These are phyloP conservation scores for Paxillus rubicundulus DNA, from an alignment of 768 basidiomycete species.

Conservation along the genomic window DNA sequence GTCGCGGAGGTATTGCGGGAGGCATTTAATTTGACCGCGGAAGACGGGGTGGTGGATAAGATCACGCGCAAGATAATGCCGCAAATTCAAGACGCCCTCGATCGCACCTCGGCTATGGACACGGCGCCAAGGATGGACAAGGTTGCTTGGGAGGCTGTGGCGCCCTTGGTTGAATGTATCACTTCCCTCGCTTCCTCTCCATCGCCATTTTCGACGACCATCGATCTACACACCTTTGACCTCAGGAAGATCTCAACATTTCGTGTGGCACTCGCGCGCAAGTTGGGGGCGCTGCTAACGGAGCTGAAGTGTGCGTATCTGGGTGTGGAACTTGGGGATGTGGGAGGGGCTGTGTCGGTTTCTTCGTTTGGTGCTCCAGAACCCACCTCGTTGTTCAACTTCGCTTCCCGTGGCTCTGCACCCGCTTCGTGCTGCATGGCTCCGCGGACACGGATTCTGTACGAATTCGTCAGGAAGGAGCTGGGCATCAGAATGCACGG, in stretches of 20 bases:
- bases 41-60: slow-evolving; percentile 10
- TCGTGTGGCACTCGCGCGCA: slow-evolving; percentile 15
- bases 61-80: slow-evolving; percentile 32
- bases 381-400: slow-evolving; percentile 37
- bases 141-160: slow-evolving; percentile 60
- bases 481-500: slow-evolving; percentile 84
- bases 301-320: slow-evolving; percentile 31
- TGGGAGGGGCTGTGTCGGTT: slow-evolving; percentile 9
- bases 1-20: slow-evolving; percentile 17
- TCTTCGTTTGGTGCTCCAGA: slow-evolving; percentile 9
- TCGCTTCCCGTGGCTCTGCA: slow-evolving; percentile 50
- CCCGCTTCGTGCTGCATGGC: slow-evolving; percentile 65
- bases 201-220: background rate
- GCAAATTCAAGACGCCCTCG: slow-evolving; percentile 51
- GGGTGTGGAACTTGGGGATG: slow-evolving; percentile 20
- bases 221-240: slow-evolving; percentile 14
- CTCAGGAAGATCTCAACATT: slow-evolving; percentile 24
- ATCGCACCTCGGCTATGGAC: slow-evolving; percentile 72
- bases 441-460: slow-evolving; percentile 57
- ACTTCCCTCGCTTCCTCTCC: background rate
- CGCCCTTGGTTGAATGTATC: slow-evolving; percentile 54
- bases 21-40: slow-evolving; percentile 10
- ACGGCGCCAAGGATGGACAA: slow-evolving; percentile 64
- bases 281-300: slow-evolving; percentile 19
- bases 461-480: slow-evolving; percentile 70